phyloP scores from a whole-genome alignment of 192 early-diverging fungal species.

The Jimgerdemannia lactiflua region DNA sequence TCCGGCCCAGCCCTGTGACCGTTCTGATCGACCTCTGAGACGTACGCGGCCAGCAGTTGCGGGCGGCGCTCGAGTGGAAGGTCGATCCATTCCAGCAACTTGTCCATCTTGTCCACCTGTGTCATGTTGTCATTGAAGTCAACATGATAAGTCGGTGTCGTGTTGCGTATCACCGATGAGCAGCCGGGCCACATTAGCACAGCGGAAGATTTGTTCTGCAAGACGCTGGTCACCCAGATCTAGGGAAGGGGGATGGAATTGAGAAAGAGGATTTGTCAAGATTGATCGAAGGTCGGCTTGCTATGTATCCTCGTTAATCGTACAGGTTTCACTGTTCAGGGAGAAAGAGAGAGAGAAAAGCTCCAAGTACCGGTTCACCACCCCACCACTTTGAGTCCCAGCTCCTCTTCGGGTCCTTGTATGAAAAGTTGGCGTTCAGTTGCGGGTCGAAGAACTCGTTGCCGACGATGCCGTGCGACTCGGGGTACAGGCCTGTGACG shows the following conservation, averaged over 20 bases:
- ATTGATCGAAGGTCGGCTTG: no score
- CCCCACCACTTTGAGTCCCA: conserved; percentile 80
- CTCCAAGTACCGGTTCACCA: conserved; percentile 69
- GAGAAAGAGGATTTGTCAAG: neutral
- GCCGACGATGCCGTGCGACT: conserved; percentile 87
- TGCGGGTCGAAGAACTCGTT: conserved; percentile 78
- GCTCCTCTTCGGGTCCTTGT: conserved; percentile 62
- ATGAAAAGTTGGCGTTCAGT: conserved; percentile 72
- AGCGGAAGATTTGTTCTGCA: conserved; percentile 62
- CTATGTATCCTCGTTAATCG: neutral
- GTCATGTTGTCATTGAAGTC: conserved; percentile 45
- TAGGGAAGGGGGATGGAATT: conserved; percentile 17
- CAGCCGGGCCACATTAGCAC: conserved; percentile 93
- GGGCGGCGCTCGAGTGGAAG: conserved; percentile 66
- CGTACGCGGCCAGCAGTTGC: conserved; percentile 71
- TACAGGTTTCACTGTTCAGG: neutral
- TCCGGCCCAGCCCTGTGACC: conserved; percentile 78
- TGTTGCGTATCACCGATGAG: conserved; percentile 48
- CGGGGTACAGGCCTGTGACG: conserved; percentile 91
- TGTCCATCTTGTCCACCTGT: conserved; percentile 53
- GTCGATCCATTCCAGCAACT: conserved; percentile 77
- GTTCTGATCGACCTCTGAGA: conserved; percentile 74
- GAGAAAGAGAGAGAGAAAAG: conserved; percentile 13
- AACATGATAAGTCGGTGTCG: conserved; percentile 63
- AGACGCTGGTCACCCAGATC: conserved; percentile 87